Evolutionary conservation across 176 grass and related monocot species (phyloP), one percentile per base, ranked within the genome.

Genomic region (Microstegium vimineum): DNA sequence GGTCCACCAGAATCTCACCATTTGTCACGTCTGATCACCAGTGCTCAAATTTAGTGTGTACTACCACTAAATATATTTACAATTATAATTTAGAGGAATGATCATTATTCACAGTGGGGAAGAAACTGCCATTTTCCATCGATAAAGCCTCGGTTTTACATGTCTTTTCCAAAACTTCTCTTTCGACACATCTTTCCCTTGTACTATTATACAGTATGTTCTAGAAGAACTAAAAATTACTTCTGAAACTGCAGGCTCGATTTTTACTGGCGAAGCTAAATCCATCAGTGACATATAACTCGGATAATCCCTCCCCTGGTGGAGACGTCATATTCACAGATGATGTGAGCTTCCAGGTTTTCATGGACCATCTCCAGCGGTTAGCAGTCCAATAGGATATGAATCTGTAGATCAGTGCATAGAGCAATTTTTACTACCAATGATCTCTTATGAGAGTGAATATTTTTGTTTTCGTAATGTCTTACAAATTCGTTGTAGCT

Each of bases 201-300:
- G 4, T 18, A 20, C 40, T 59, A 17, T 43, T 72, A 12, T 33
- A 10, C 64, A 2, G 40, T 33, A 4, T 73, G 0, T 65, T 66
- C 25, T 30, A 36, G 14, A 68, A 25, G 27, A 76, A 75, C 10
- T 34, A 69, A 47, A 20, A 28, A 6, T 77, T 79, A n/a, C 67
- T 61, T 82, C 14, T 78, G 62, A 81, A 62, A 47, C 47, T 74
- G 66, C 85, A 94, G 94, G 90, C 90, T 85, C 94, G 92, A 46
- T 97, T 97, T 83, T 83, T 97, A 67, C 78, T 97, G 49, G 94
- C 92, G 61, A 94, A 97, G 79, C 31, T 97, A 74, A 97, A 97
- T 66, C 94, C 94, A 75, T 97, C 94, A 3, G 85, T 92, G 22
- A 90, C 92, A 57, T 92, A 97, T 80, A 97, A 89, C 73, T 97